A percentile compares a stretch with the other conserved stretches of the same genome.
These are phyloP conservation scores for Fusarium siculi DNA, from an alignment of 2,329 filamentous ascomycete genomes.

Conservation along the genomic window DNA sequence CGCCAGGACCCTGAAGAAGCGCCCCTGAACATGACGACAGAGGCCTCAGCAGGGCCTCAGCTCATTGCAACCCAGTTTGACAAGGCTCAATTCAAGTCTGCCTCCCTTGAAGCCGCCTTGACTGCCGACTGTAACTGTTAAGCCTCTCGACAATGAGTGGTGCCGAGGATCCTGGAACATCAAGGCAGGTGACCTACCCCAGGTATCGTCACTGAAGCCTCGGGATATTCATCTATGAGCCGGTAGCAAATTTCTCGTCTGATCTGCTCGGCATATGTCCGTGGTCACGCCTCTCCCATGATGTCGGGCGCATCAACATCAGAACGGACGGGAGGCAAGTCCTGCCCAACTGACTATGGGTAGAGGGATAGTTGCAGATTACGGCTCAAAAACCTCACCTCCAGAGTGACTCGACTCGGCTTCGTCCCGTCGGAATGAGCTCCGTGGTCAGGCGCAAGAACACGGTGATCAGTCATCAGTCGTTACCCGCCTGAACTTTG, in stretches of 20 bases:
- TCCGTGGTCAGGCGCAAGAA: slow-evolving; percentile 40
- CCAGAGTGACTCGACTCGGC: slow-evolving; percentile 28
- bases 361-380: slow-evolving; percentile 20
- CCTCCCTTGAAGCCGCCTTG: slow-evolving; percentile 1
- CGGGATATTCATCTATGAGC: slow-evolving; percentile 29
- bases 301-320: slow-evolving; percentile 30
- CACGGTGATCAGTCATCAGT: slow-evolving; percentile 37
- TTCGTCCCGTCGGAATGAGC: slow-evolving; percentile 28
- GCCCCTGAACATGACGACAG: slow-evolving; percentile 40
- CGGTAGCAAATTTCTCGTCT: slow-evolving; percentile 32
- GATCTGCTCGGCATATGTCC: slow-evolving; percentile 41
- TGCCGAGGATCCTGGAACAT: slow-evolving; percentile 20
- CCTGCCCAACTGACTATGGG: slow-evolving; percentile 14
- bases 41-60: slow-evolving; percentile 33
- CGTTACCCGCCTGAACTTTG: slow-evolving; percentile 35
- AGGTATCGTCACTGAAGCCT: slow-evolving; percentile 37
- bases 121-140: slow-evolving; percentile 13
- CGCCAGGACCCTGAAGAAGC: slow-evolving; percentile 35
- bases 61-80: slow-evolving; percentile 5
- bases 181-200: slow-evolving; percentile 34
- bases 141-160: slow-evolving; percentile 13
- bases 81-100: slow-evolving; percentile 34
- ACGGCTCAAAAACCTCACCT: slow-evolving; percentile 4
- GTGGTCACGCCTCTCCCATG: slow-evolving; percentile 40
- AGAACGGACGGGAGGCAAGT: slow-evolving; percentile 24